Evolutionary conservation across 2,329 filamentous ascomycete species (phyloP).

Genomic region (Pyrenochaeta sp.): DNA sequence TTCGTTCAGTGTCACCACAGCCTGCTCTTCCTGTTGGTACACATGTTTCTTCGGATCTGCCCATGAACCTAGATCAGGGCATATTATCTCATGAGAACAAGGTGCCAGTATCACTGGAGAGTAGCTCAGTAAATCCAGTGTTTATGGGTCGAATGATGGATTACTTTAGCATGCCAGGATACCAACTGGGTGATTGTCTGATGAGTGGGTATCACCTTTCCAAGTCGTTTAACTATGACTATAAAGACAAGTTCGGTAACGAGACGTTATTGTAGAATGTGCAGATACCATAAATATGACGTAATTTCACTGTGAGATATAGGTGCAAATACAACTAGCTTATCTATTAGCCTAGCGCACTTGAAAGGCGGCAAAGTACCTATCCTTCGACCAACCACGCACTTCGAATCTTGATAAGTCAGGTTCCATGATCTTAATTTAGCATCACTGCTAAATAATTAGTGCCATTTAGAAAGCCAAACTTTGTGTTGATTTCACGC

Average conservation of each 20-base stretch:
- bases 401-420: too few relatives aligned
- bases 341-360: too few relatives aligned
- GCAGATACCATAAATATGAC: too few relatives aligned
- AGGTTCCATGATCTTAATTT: too few relatives aligned
- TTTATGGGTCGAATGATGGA: constrained; percentile 44
- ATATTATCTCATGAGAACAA: constrained; percentile 20
- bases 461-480: too few relatives aligned
- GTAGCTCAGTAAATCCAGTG: constrained; percentile 23
- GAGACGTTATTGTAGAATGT: constrained; percentile 15
- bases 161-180: constrained; percentile 44
- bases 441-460: too few relatives aligned
- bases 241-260: constrained; percentile 25
- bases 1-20: constrained; percentile 8
- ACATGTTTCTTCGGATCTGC: constrained; percentile 4
- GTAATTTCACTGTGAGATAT: too few relatives aligned
- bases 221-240: constrained; percentile 17
- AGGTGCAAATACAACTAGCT: too few relatives aligned
- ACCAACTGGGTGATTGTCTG: constrained; percentile 44
- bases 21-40: constrained; percentile 25
- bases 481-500: too few relatives aligned
- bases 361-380: too few relatives aligned
- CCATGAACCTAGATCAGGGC: constrained; percentile 7
- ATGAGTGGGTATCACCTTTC: constrained; percentile 30
- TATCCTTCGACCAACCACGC: too few relatives aligned
- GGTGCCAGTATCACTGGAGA: constrained; percentile 23